phyloP scores from a whole-genome alignment of 2,329 filamentous ascomycete species.

The Colletotrichum sp. region DNA sequence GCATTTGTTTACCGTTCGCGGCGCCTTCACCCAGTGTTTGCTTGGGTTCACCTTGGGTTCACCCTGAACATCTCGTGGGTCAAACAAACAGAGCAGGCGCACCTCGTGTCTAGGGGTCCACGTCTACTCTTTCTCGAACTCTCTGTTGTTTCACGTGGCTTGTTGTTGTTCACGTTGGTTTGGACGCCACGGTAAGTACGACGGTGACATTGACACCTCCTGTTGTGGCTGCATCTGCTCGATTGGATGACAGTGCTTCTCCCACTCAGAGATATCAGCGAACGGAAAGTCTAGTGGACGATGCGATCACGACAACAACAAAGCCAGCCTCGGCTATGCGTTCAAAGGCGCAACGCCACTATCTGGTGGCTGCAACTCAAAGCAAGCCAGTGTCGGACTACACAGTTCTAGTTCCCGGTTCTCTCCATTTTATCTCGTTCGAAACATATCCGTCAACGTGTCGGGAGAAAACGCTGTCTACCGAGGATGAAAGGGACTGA shows the following conservation, averaged over 20 bases:
- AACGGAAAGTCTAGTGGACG: background rate
- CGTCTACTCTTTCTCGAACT: background rate
- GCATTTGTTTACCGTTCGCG: background rate
- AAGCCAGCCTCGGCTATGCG: background rate
- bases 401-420: background rate
- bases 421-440: background rate
- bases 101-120: background rate
- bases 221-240: background rate
- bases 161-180: background rate
- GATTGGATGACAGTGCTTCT: background rate
- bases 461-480: background rate
- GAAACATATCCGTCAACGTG: background rate
- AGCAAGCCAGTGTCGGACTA: background rate
- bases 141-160: background rate
- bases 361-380: background rate
- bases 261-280: background rate
- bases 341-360: background rate
- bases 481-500: background rate
- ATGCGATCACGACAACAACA: background rate
- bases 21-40: background rate
- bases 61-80: background rate
- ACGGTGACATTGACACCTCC: background rate
- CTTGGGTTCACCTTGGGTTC: background rate
- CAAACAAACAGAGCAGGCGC: background rate
- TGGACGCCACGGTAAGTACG: background rate